phyloP scores from a whole-genome alignment of 2,329 filamentous ascomycete species.

The Trichoderma simmonsii region DNA sequence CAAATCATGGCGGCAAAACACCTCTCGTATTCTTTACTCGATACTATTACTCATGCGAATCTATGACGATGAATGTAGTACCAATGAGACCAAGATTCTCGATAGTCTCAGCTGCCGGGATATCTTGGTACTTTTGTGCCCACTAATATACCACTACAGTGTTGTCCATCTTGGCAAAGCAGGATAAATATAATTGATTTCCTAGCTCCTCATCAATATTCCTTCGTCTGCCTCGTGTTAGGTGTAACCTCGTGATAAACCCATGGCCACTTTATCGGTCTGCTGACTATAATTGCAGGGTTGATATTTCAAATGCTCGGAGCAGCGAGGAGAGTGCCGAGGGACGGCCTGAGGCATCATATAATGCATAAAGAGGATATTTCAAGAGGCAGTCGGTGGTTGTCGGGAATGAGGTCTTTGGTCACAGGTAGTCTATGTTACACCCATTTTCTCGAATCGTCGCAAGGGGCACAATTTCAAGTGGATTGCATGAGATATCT shows the following conservation, averaged over 20 bases:
- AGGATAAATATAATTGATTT: background rate
- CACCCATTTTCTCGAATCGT: background rate
- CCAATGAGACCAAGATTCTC: background rate
- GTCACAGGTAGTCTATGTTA: background rate
- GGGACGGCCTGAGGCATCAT: background rate
- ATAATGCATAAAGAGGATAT: too few relatives aligned
- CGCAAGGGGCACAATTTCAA: too few relatives aligned
- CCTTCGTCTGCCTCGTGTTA: background rate
- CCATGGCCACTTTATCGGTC: background rate
- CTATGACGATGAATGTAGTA: background rate
- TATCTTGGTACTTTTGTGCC: background rate
- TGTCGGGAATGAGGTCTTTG: background rate
- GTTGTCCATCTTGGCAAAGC: background rate
- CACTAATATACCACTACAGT: background rate
- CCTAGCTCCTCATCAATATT: background rate
- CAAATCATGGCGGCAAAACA: background rate
- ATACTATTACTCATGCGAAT: background rate
- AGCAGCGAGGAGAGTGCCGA: background rate
- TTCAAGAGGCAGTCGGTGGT: background rate
- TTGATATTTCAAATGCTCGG: background rate
- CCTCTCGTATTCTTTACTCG: background rate
- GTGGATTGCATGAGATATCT: background rate
- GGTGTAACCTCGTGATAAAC: background rate
- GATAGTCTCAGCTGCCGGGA: background rate
- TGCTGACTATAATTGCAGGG: background rate